Conservation (phyloP, 495 filamentous ascomycete genomes). For the Annulohypoxylon maeteangense region DNA sequence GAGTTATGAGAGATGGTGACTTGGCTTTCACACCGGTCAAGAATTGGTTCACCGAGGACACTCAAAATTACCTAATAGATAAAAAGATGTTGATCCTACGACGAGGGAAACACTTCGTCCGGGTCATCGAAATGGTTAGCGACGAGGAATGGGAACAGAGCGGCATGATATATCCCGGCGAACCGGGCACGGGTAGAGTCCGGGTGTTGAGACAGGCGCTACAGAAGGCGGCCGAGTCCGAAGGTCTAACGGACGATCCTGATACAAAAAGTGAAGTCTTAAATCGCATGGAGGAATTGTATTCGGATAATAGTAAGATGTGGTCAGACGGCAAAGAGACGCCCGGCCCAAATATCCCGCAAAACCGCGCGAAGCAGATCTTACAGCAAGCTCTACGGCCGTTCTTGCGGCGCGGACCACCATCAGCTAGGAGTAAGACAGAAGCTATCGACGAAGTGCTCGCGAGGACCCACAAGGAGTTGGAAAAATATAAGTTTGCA, state of each 20-base stretch:
- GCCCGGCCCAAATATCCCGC: too few relatives aligned
- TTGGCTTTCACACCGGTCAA: constrained; percentile 72
- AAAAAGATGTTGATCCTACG: constrained; percentile 74
- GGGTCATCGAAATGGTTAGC: constrained; percentile 74
- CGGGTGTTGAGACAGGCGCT: constrained; percentile 47
- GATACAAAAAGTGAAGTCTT: constrained; percentile 19
- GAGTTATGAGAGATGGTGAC: constrained; percentile 63
- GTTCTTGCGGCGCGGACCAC: background rate
- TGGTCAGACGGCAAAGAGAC: too few relatives aligned
- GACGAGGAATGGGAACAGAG: constrained; percentile 71
- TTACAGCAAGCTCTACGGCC: background rate
- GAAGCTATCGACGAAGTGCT: constrained; percentile 37
- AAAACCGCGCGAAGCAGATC: constrained; percentile 24
- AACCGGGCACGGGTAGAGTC: constrained; percentile 51
- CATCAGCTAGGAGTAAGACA: constrained; percentile 27
- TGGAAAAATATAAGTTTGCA: too few relatives aligned
- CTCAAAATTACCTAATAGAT: constrained; percentile 70
- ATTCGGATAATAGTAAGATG: too few relatives aligned
- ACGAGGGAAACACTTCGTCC: constrained; percentile 82
- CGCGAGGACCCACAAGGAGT: background rate
- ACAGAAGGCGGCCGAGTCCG: constrained; percentile 19
- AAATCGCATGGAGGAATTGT: constrained; percentile 35
- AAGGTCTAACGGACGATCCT: background rate
- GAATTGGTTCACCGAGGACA: constrained; percentile 66
- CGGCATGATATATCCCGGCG: constrained; percentile 58